Evolutionary conservation across 306 rosid species (phyloP).

Genomic region (Comarum palustre): DNA sequence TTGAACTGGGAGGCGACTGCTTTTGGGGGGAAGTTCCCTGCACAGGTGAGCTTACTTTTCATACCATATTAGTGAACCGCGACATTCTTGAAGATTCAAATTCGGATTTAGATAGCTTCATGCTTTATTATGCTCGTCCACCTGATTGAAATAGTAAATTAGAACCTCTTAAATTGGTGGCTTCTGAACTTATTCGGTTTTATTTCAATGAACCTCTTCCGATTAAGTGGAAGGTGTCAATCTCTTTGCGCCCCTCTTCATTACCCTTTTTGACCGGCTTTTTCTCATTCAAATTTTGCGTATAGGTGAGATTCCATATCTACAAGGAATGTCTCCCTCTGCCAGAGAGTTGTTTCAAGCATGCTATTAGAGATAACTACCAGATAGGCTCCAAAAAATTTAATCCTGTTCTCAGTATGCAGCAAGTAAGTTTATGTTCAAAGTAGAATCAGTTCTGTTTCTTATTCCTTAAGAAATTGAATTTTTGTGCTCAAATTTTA

Average conservation of each 20-base stretch:
- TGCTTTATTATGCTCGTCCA: not conserved
- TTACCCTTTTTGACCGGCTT: not conserved
- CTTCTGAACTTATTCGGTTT: not conserved
- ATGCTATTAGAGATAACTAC: slow-evolving; percentile 18
- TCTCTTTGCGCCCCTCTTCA: not conserved
- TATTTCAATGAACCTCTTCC: not conserved
- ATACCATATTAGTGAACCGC: not conserved
- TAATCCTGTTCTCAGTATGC: slow-evolving; percentile 16
- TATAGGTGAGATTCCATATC: slow-evolving; percentile 19
- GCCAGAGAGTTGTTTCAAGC: slow-evolving; percentile 10
- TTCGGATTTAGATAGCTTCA: not conserved
- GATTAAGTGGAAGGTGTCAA: not conserved
- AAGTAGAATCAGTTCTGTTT: slow-evolving; percentile 1
- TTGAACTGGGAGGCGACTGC: slow-evolving; percentile 14
- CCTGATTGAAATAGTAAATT: not conserved
- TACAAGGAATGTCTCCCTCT: slow-evolving; percentile 19
- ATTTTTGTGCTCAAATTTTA: not conserved
- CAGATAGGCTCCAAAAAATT: slow-evolving; percentile 11
- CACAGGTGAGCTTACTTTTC: slow-evolving; percentile 10
- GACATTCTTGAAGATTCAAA: not conserved
- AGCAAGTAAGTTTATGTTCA: slow-evolving; percentile 10
- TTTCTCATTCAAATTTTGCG: not conserved
- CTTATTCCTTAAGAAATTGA: not conserved
- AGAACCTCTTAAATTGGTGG: not conserved
- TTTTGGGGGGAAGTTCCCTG: slow-evolving; percentile 22